phyloP scores from a whole-genome alignment of 192 early-diverging fungal species.

The Coemansia javaensis region DNA sequence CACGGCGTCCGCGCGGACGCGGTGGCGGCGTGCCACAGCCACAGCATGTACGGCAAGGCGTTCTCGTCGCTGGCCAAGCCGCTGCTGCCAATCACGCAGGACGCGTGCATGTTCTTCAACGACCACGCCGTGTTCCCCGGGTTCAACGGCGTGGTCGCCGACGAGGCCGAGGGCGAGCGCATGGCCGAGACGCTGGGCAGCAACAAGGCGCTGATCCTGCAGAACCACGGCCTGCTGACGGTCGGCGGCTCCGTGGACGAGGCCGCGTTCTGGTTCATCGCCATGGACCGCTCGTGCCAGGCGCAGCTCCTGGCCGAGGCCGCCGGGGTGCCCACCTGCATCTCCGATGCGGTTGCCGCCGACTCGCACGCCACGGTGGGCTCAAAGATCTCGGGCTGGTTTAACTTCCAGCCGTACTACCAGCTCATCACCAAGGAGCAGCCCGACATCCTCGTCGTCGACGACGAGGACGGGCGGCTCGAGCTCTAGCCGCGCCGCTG shows the following conservation, averaged over 20 bases:
- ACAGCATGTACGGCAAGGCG: constrained; percentile 59
- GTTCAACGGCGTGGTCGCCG: constrained; percentile 56
- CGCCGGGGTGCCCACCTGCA: constrained; percentile 26
- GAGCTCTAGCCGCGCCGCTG: background rate
- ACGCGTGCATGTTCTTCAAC: constrained; percentile 58
- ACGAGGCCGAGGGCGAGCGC: constrained; percentile 53
- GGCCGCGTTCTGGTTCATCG: constrained; percentile 57
- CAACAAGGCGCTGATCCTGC: constrained; percentile 55
- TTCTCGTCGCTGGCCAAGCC: constrained; percentile 49
- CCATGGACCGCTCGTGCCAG: constrained; percentile 54
- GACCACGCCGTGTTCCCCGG: constrained; percentile 52
- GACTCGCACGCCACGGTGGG: constrained; percentile 35
- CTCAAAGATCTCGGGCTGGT: constrained; percentile 35
- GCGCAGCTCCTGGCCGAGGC: constrained; percentile 55
- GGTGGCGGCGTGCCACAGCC: constrained; percentile 55
- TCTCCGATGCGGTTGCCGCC: constrained; percentile 23
- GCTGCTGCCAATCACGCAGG: constrained; percentile 56
- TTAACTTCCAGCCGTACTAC: constrained; percentile 48
- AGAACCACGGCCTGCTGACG: constrained; percentile 60
- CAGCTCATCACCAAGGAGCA: constrained; percentile 37
- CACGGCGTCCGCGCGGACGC: constrained; percentile 51
- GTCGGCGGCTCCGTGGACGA: constrained; percentile 52
- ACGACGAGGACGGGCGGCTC: constrained; percentile 27
- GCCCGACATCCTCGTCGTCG: constrained; percentile 31
- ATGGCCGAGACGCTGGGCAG: constrained; percentile 49